Base-by-base conservation (phyloP, 495 filamentous ascomycete genomes). In the Tetracladium setigerum region DNA sequence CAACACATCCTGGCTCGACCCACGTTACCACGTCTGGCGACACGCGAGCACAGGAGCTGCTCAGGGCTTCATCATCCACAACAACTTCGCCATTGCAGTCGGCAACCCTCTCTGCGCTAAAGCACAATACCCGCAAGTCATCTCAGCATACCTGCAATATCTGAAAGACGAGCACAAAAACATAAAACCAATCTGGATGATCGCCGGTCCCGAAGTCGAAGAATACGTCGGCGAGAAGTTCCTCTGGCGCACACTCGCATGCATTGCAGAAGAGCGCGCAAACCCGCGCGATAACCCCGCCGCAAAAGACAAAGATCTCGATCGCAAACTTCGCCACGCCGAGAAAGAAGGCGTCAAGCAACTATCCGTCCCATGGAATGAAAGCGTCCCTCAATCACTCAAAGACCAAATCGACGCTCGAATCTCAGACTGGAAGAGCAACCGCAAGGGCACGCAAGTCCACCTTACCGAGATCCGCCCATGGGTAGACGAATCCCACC, bases 1-100 rank as follows among this genome's bases (percentile, higher is more conserved):
- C 12, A 88, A 90, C 51, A 95, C 87, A 0, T 87, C 86, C 1
- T 95, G 86, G 84, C 76, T 86, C 15, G 88, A 95, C 61, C 81
- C 86, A 5, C 79, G 86, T 12, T 90, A 84, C 59, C 77, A 82
- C 57, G 79, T 92, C 51, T 95, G 84, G 84, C 83, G 87, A 5
- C 83, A 92, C 54, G 67, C 73, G 35, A 61, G 63, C 5, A 91
- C 86, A 1, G 88, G 87, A 37, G 87, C 87, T 5, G 87, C 87
- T 0, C 72, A 90, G 34, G 79, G 86, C 13, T 95, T 83, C 50
- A 82, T 89, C 1, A 77, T 81, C 17, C 78, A 82, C 55, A 76
- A 78, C 62, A 80, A 73, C 53, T 87, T 82, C 54, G 85, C 77
- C 9, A 81, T 92, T 34, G 81, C 89, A 16, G 84, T 89, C 51